These are phyloP conservation scores for Colletotrichum trifolii DNA, from an alignment of 2,329 filamentous ascomycete species.

Conservation along the genomic window DNA sequence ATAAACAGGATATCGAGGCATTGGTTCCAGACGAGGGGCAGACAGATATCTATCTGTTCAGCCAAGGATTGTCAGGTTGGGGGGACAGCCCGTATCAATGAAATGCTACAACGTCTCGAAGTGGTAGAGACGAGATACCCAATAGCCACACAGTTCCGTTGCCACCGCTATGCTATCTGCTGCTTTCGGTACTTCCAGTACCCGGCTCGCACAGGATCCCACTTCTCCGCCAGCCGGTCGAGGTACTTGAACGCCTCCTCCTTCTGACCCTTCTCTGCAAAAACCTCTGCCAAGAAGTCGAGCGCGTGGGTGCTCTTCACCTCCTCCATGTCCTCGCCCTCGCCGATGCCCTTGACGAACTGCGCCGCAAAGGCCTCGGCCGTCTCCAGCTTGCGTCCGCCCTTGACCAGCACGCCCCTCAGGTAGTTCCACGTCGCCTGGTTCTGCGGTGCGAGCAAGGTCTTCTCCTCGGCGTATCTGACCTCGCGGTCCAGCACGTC, in stretches of 20 bases:
- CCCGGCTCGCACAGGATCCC: slow-evolving; percentile 89
- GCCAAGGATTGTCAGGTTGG: no score
- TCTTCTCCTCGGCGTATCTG: slow-evolving; percentile 77
- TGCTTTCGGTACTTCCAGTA: slow-evolving; percentile 81
- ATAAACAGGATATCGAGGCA: no score
- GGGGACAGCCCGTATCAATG: no score
- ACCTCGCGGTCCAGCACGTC: slow-evolving; percentile 80
- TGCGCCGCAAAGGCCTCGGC: slow-evolving; percentile 61
- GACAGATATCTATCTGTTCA: no score
- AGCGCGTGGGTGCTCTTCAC: slow-evolving; percentile 74
- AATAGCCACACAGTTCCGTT: slow-evolving; percentile 2
- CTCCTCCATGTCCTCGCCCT: slow-evolving; percentile 57
- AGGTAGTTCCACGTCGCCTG: slow-evolving; percentile 95
- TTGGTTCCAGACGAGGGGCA: no score
- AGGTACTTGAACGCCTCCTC: slow-evolving; percentile 77
- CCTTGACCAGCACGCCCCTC: slow-evolving; percentile 77
- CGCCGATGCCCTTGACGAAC: slow-evolving; percentile 62
- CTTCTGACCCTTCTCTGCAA: slow-evolving; percentile 64
- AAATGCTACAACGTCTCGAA: background rate
- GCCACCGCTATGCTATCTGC: slow-evolving; percentile 36
- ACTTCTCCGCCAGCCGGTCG: slow-evolving; percentile 81
- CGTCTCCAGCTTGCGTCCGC: slow-evolving; percentile 60
- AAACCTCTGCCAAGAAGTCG: slow-evolving; percentile 78
- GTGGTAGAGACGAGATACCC: background rate
- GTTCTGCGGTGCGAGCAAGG: slow-evolving; percentile 87